Evolutionary conservation across 1,139 yeast species (phyloP).

Genomic region (Yamadazyma atmosphaerica): DNA sequence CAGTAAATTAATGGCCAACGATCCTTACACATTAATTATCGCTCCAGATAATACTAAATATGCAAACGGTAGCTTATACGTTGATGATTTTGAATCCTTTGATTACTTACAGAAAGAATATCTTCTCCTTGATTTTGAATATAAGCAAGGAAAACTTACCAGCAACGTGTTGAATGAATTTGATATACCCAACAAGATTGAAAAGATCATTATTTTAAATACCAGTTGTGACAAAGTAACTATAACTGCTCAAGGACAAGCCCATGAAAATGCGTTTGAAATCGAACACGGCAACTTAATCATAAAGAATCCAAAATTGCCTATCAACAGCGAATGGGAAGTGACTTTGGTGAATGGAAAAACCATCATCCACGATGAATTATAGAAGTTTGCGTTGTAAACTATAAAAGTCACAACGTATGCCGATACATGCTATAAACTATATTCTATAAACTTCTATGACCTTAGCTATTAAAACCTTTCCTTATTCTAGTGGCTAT

Average conservation of each 20-base stretch:
- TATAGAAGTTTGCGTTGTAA: too few relatives aligned
- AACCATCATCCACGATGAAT: constrained; percentile 31
- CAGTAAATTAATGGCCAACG: constrained; percentile 69
- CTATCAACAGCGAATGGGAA: constrained; percentile 52
- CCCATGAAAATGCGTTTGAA: neutral
- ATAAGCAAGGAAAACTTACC: constrained; percentile 10
- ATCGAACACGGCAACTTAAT: constrained; percentile 32
- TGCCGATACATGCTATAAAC: too few relatives aligned
- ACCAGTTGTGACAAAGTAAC: constrained; percentile 11
- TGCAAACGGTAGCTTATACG: constrained; percentile 60
- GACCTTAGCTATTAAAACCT: too few relatives aligned
- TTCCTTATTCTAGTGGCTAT: constrained; percentile 33
- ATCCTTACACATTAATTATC: constrained; percentile 79
- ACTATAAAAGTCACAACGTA: too few relatives aligned
- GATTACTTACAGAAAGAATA: constrained; percentile 53
- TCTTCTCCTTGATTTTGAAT: constrained; percentile 37
- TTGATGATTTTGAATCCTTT: constrained; percentile 84
- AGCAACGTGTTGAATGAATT: constrained; percentile 12
- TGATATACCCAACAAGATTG: constrained; percentile 40
- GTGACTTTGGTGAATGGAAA: constrained; percentile 22
- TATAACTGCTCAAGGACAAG: constrained; percentile 14
- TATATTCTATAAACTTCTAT: too few relatives aligned
- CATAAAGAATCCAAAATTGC: constrained; percentile 57
- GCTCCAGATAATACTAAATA: constrained; percentile 52
- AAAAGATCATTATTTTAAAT: constrained; percentile 60